Conservation (phyloP, 2,329 filamentous ascomycete genomes). For the Phialophora chinensis region DNA sequence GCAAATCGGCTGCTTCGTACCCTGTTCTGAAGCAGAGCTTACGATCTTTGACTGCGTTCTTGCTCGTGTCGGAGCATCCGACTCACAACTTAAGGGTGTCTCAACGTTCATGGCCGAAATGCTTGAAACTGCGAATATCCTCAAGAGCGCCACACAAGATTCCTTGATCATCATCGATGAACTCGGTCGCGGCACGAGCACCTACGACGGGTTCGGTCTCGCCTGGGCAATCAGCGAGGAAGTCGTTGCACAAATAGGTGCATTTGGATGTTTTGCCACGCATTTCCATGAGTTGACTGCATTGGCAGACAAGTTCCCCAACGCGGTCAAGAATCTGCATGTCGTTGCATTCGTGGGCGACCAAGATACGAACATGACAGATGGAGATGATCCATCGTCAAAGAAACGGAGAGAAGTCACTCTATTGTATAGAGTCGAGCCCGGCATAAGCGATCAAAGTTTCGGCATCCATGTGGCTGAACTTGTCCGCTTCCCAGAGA, state of each 20-base stretch:
- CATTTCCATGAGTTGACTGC: constrained; percentile 98
- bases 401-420: constrained; percentile 81
- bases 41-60: constrained; percentile 97
- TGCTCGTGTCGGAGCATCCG: constrained; percentile 91
- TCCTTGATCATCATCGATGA: constrained; percentile 99
- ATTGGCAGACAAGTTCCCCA: constrained; percentile 78
- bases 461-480: constrained; percentile 99
- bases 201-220: constrained; percentile 97
- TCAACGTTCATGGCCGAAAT: constrained; percentile 99
- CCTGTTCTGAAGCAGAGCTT: constrained; percentile 85
- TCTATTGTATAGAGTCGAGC: constrained; percentile 93
- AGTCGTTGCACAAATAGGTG: constrained; percentile 92
- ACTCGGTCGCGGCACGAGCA: constrained; percentile 92
- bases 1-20: constrained; percentile 94
- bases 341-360: constrained; percentile 88
- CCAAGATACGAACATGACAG: constrained; percentile 42
- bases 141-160: constrained; percentile 93
- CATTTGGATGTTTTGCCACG: constrained; percentile 93
- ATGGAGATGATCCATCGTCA: constrained; percentile 40
- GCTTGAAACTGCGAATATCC: constrained; percentile 97
- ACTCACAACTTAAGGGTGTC: constrained; percentile 96
- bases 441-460: constrained; percentile 93
- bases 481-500: constrained; percentile 92
- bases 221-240: constrained; percentile 99
- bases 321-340: constrained; percentile 87